Conservation (phyloP, 78 protist genomes). For the Dictyostelium purpureum region DNA sequence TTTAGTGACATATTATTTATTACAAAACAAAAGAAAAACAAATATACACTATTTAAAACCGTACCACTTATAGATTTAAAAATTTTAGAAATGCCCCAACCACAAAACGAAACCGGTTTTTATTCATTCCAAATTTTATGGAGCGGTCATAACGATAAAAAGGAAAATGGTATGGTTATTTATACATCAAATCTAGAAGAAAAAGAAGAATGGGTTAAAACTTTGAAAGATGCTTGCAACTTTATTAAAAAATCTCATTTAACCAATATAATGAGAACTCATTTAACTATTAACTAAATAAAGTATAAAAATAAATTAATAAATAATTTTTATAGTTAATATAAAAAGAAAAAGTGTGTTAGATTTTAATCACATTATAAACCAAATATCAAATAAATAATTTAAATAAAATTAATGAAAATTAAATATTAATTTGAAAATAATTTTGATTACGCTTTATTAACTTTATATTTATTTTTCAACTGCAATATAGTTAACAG, state of each 20-base stretch:
- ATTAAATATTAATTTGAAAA: too few species aligned
- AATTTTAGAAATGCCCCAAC: background rate
- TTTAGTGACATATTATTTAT: constrained; percentile 38
- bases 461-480: too few species aligned
- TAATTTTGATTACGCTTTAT: too few species aligned
- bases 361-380: too few species aligned
- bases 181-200: constrained; percentile 12
- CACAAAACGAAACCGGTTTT: background rate
- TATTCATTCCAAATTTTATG: constrained; percentile 34
- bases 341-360: too few species aligned
- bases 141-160: constrained; percentile 43
- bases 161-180: constrained; percentile 19
- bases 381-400: too few species aligned
- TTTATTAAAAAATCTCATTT: background rate
- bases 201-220: constrained; percentile 46
- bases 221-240: constrained; percentile 28
- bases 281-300: too few species aligned
- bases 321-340: too few species aligned
- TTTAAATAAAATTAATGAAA: too few species aligned
- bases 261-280: too few species aligned
- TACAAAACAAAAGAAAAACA: constrained; percentile 60
- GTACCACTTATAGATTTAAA: constrained; percentile 50
- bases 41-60: constrained; percentile 6
- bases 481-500: constrained; percentile 5
- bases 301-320: too few species aligned